Evolutionary conservation across 73 alveolate species (phyloP).

Genomic region (Stentor roeselii): DNA sequence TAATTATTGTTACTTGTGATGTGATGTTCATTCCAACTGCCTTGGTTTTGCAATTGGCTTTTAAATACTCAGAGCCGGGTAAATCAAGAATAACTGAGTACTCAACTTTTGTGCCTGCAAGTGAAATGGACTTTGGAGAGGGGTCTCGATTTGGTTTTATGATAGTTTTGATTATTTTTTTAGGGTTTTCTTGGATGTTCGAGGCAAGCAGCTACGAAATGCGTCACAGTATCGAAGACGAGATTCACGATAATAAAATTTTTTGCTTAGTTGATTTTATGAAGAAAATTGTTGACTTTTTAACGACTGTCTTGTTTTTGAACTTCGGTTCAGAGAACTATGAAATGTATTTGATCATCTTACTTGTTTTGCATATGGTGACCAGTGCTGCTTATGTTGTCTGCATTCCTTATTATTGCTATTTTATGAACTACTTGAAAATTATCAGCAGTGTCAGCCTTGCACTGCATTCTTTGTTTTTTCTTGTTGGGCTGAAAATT

Average conservation of each 20-base stretch:
- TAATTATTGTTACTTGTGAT: neutral
- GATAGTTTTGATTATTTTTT: too few species aligned
- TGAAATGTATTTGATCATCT: neutral
- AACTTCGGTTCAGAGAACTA: neutral
- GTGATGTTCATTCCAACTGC: neutral
- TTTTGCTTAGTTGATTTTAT: neutral
- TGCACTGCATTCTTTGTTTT: neutral
- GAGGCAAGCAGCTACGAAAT: neutral
- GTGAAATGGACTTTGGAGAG: neutral
- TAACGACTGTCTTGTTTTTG: neutral
- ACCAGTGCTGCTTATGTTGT: neutral
- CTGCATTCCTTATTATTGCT: neutral
- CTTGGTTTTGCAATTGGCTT: neutral
- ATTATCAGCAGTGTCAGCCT: neutral
- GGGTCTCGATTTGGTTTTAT: neutral
- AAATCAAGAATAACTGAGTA: neutral
- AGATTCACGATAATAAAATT: neutral
- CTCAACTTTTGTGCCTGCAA: neutral
- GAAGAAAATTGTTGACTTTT: neutral
- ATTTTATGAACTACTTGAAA: too few species aligned
- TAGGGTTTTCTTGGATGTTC: neutral
- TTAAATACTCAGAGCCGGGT: neutral
- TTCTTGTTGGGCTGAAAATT: neutral
- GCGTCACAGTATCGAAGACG: neutral
- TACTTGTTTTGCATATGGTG: too few species aligned